Evolutionary conservation across 768 basidiomycete genomes (phyloP), one percentile per base, ranked within the genome.

Genomic region (Sporobolomyces pararoseus): DNA sequence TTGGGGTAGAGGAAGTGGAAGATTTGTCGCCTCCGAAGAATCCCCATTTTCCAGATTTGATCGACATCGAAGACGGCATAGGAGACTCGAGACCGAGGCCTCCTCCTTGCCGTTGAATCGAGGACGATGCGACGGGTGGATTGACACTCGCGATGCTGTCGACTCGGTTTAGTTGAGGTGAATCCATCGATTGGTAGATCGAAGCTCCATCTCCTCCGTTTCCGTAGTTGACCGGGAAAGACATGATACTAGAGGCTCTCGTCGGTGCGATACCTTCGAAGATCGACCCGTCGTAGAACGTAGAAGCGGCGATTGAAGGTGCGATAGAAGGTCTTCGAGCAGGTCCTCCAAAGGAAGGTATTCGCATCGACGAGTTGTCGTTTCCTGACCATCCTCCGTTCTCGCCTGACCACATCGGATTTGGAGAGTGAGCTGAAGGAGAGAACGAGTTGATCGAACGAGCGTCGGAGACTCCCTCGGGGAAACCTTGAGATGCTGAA

Each of bases 201-300:
- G 46, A 61, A 2, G 46, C 46, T 2, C 23, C 32, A 32, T 61
- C 59, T 16, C 58, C 59, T 16, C 58, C 55, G 37, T 42, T 42
- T 13, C 61, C 37, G 42, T 71, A 75, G 31, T 21, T 57, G 39
- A 47, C 55, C 37, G 76, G 75, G 67, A 75, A 72, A n/a, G 73
- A 72, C 65, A 72, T 66, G 64, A 72, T 54, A 50, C 69, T 65
- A 49, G 67, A 70, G 37, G 64, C 71, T 5, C 72, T 63, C 2
- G 66, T 71, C 21, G 71, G 69, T 31, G 75, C 67, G 21, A 74
- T 65, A 23, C 79, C 79, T 61, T 79, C 79, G 66, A 69, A 79
- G 53, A 78, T 73, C 14, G 79, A 79, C 1, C 79, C 78, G 62
- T 79, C 78, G 67, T 77, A 78, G 42, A 75, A 71, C 7, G 78